Conservation (phyloP, 225 moss, liverwort and hornwort species). For the Antitrichia curtipendula region DNA sequence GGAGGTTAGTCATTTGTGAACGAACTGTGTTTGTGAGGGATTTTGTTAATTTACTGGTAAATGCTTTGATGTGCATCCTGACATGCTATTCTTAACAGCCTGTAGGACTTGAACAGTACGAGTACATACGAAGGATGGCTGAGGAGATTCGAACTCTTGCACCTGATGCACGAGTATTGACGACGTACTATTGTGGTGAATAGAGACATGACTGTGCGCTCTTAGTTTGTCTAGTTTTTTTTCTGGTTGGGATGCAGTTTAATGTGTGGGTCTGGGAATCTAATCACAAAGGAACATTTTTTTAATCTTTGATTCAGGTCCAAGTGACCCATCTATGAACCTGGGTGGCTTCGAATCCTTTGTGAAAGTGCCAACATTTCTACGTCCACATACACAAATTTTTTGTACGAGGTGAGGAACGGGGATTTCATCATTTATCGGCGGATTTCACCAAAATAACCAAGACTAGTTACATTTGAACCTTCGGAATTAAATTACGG, state of each 20-base stretch:
- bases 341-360: constrained; percentile 73
- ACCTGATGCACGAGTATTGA: constrained; percentile 80
- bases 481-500: not conserved
- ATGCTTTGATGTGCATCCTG: not conserved
- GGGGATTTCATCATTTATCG: not conserved
- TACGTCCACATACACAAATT: constrained; percentile 82
- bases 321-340: constrained; percentile 45
- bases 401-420: constrained; percentile 70
- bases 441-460: not conserved
- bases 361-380: constrained; percentile 65
- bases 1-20: not conserved
- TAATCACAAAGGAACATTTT: not conserved
- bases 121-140: constrained; percentile 56
- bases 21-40: not conserved
- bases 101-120: constrained; percentile 76
- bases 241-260: not conserved
- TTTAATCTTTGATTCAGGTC: constrained; percentile 32
- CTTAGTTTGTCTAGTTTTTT: not conserved
- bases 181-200: constrained; percentile 84
- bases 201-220: not conserved
- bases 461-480: not conserved
- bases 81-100: constrained; percentile 38
- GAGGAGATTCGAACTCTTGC: constrained; percentile 68
- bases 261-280: not conserved
- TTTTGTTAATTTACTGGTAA: not conserved